phyloP scores from a whole-genome alignment of 305 asterid genomes.

The Fraxinus baroniana region DNA sequence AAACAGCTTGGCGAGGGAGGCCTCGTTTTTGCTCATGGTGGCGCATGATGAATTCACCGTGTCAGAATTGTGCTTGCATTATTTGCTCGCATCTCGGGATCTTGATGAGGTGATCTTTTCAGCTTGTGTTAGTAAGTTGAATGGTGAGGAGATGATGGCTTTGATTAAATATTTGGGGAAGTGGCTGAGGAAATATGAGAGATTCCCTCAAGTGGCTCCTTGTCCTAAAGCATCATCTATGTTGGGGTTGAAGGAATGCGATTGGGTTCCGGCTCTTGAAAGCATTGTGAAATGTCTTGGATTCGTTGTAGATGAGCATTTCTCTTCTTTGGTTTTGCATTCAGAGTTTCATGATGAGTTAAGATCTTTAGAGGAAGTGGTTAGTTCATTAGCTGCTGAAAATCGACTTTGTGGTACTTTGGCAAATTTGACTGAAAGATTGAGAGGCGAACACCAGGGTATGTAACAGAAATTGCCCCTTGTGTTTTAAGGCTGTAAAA shows the following conservation, averaged over 20 bases:
- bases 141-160: conserved; percentile 61
- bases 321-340: conserved; percentile 71
- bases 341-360: conserved; percentile 63
- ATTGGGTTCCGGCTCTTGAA: conserved; percentile 69
- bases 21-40: conserved; percentile 64
- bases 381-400: conserved; percentile 63
- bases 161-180: conserved; percentile 68
- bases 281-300: conserved; percentile 57
- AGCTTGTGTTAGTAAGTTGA: conserved; percentile 74
- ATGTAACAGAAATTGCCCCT: conserved; percentile 20
- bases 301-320: conserved; percentile 76
- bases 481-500: not conserved
- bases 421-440: conserved; percentile 52
- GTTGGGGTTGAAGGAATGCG: conserved; percentile 70
- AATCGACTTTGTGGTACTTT: conserved; percentile 60
- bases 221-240: conserved; percentile 58
- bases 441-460: conserved; percentile 45
- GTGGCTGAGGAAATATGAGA: conserved; percentile 80
- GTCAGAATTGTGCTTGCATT: conserved; percentile 78
- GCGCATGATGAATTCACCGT: conserved; percentile 72
- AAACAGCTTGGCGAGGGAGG: conserved; percentile 49
- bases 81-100: conserved; percentile 56
- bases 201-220: conserved; percentile 72
- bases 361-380: conserved; percentile 52
- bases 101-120: conserved; percentile 73